Percentiles rank a stretch among this genome's conserved stretches.
These are phyloP conservation scores for Pseudogymnoascus sp. DNA, from an alignment of 2,329 filamentous ascomycete genomes.

Conservation along the genomic window DNA sequence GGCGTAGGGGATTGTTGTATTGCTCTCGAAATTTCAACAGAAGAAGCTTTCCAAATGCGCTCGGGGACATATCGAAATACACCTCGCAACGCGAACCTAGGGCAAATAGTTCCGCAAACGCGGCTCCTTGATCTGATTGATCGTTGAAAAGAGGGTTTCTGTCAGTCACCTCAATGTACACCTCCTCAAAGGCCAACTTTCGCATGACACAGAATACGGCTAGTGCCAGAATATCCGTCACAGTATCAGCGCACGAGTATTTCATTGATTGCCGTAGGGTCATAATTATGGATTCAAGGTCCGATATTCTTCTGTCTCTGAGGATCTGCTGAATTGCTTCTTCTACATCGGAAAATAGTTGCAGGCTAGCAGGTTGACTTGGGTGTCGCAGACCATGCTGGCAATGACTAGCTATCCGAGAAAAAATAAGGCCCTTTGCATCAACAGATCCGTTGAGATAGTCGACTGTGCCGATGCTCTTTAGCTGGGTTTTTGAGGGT, in stretches of 20 bases:
- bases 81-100: conserved; percentile 57
- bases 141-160: conserved; percentile 55
- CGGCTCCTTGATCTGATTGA: conserved; percentile 57
- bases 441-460: conserved; percentile 36
- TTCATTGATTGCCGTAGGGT: conserved; percentile 14
- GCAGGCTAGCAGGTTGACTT: conserved; percentile 28
- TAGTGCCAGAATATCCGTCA: conserved; percentile 50
- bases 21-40: conserved; percentile 31
- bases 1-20: conserved; percentile 41
- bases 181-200: conserved; percentile 53
- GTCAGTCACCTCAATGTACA: conserved; percentile 57
- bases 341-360: conserved; percentile 36
- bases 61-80: conserved; percentile 52
- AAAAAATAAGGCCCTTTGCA: conserved; percentile 31
- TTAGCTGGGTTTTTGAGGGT: conserved; percentile 35
- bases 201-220: conserved; percentile 52
- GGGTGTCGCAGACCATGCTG: conserved; percentile 34
- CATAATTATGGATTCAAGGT: conserved; percentile 19
- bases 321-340: conserved; percentile 14
- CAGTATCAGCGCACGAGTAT: conserved; percentile 34
- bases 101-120: conserved; percentile 58
- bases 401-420: conserved; percentile 37
- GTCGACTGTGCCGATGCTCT: conserved; percentile 33
- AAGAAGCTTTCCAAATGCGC: conserved; percentile 38
- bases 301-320: conserved; percentile 16